Evolutionary conservation across 2,329 filamentous ascomycete species (phyloP), one percentile per base, ranked within the genome.

Genomic region (Chaetothyriales sp.): DNA sequence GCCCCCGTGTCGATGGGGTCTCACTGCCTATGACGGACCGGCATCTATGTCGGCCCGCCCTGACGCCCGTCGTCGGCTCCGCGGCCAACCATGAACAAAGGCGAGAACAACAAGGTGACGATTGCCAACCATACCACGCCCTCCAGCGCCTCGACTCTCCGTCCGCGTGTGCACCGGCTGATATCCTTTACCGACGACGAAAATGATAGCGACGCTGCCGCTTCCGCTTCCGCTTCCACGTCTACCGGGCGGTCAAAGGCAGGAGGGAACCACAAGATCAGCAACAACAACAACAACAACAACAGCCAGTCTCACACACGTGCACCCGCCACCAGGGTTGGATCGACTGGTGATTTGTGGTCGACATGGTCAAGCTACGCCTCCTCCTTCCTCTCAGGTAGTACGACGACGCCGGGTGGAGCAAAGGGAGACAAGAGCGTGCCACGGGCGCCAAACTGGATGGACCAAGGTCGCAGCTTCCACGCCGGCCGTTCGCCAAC

Each of bases 341-440:
- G 49, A 47, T 48, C 47, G 48, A 18, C 47, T 51, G 51, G 54
- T 46, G 64, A 67, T 57, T 49, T 63, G 71, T 74, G 71, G 71
- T 69, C 70, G n/a, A 73, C 70, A 15, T 59, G 73, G 46, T 69
- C 72, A 57, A 69, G 64, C 39, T 56, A 73, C 44, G 70, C 71
- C n/a, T 73, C 71, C 2, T 69, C 68, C n/a, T 62, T 73, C 25
- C 50, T 73, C 43, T 70, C 70, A n/a, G 68, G 63, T 47, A 68
- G 71, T 52, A 59, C 57, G 26, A 59, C 62, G 39, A 57, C 59
- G 22, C 52, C 60, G 4, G 53, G 61, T 32, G 51, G 63, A 18
- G 61, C 61, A 51, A 63, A 63, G 53, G 32, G 2, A 39, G 47
- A 20, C 20, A 47, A 43, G 44, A 49, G 48, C n/a, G 10, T 57